These are phyloP conservation scores for Eimeria falciformis DNA, from an alignment of 169 alveolate genomes.

Conservation along the genomic window DNA sequence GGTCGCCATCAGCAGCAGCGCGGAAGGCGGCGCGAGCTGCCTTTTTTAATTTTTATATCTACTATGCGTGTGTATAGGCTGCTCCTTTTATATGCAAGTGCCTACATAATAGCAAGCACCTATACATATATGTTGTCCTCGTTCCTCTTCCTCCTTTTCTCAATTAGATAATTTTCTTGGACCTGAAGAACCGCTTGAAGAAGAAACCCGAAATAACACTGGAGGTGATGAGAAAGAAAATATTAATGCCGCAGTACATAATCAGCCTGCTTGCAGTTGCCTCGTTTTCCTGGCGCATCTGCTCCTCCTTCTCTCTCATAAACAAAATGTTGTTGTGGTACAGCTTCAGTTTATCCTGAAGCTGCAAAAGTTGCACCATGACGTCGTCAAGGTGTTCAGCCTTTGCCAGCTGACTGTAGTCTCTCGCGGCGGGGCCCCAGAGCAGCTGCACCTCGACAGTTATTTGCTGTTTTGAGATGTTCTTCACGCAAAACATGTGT, in stretches of 20 bases:
- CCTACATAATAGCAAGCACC: neutral
- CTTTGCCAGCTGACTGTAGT: conserved; percentile 77
- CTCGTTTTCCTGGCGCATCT: conserved; percentile 70
- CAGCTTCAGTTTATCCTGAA: conserved; percentile 73
- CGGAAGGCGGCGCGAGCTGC: no score
- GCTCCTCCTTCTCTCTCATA: conserved; percentile 66
- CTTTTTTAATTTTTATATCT: no score
- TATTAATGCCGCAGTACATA: conserved; percentile 50
- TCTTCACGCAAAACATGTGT: conserved; percentile 70
- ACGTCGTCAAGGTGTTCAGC: conserved; percentile 76
- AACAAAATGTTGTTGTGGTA: conserved; percentile 72
- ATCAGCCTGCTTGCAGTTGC: conserved; percentile 60
- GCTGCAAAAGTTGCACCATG: conserved; percentile 70
- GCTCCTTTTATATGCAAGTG: neutral
- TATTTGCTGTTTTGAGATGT: conserved; percentile 29
- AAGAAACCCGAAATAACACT: conserved; percentile 68
- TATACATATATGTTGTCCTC: neutral
- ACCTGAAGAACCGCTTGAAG: conserved; percentile 76
- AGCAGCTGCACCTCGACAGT: conserved; percentile 62
- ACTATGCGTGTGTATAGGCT: no score
- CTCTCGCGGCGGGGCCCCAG: conserved; percentile 78
- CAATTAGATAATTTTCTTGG: conserved; percentile 68
- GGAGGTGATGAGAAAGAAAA: conserved; percentile 52
- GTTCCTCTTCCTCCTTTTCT: neutral
- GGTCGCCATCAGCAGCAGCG: no score